phyloP scores from a whole-genome alignment of 2,329 filamentous ascomycete species.

The Aureobasidium sp. region DNA sequence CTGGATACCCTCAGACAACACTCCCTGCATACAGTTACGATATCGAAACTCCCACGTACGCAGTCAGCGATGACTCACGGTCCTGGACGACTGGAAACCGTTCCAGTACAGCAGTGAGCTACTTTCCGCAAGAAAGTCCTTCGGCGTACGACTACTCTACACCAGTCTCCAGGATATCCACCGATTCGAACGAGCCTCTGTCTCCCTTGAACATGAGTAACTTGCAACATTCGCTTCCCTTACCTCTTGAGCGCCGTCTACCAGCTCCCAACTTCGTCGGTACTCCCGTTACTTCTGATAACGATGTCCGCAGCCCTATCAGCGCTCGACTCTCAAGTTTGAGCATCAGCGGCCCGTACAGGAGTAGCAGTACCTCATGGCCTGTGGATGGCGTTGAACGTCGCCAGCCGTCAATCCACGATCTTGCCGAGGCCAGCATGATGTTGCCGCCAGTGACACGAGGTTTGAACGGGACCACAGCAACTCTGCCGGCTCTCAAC shows the following conservation, averaged over 20 bases:
- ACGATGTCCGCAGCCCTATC: neutral
- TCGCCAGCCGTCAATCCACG: slow-evolving; percentile 1
- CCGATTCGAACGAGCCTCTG: slow-evolving; percentile 18
- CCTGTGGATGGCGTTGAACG: neutral
- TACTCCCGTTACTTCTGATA: slow-evolving; percentile 3
- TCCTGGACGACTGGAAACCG: slow-evolving; percentile 19
- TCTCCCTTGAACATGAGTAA: slow-evolving; percentile 27
- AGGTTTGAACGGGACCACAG: neutral
- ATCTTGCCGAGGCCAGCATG: slow-evolving; percentile 9
- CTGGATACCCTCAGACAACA: neutral
- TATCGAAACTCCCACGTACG: slow-evolving; percentile 17
- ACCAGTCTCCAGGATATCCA: slow-evolving; percentile 13
- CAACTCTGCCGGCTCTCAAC: neutral
- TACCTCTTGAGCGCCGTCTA: slow-evolving; percentile 25
- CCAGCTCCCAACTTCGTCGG: slow-evolving; percentile 18
- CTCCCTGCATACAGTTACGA: slow-evolving; percentile 1
- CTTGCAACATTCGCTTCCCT: slow-evolving; percentile 25
- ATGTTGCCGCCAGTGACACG: slow-evolving; percentile 10
- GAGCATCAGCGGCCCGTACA: neutral
- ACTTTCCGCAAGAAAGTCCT: slow-evolving; percentile 17
- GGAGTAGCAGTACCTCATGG: neutral
- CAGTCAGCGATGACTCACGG: slow-evolving; percentile 21
- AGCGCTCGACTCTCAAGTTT: neutral
- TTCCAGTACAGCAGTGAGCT: slow-evolving; percentile 19
- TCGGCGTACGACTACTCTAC: slow-evolving; percentile 23